Evolutionary conservation across 164 flowering plant species (phyloP).

Genomic region (Umbilicus rupestris): DNA sequence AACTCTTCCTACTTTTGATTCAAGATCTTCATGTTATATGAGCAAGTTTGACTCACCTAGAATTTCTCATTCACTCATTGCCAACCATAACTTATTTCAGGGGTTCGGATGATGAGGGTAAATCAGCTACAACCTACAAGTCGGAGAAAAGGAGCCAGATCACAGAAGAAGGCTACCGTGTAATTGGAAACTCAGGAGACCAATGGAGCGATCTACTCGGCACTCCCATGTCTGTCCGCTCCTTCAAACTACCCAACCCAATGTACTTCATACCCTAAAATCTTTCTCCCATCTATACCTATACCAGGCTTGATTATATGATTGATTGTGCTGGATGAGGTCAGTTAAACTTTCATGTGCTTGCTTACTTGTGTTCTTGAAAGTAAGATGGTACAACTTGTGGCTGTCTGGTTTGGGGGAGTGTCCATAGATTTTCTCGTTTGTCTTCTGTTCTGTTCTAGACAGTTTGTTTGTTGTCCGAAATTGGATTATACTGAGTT

Average conservation of each 20-base stretch:
- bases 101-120: constrained; percentile 38
- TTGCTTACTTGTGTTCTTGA: not conserved
- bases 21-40: not conserved
- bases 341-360: not conserved
- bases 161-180: constrained; percentile 55
- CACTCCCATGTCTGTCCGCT: not conserved
- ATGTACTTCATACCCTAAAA: constrained; percentile 6
- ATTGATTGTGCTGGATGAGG: not conserved
- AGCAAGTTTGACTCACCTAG: too few species aligned
- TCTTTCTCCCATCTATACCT: not conserved
- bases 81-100: too few species aligned
- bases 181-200: constrained; percentile 80
- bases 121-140: constrained; percentile 51
- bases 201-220: constrained; percentile 70
- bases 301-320: not conserved
- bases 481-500: too few species aligned
- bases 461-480: too few species aligned
- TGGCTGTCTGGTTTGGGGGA: not conserved
- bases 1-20: not conserved
- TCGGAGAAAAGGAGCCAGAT: constrained; percentile 74
- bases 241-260: constrained; percentile 6
- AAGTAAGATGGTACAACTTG: not conserved
- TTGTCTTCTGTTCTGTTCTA: too few species aligned
- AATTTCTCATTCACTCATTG: too few species aligned
- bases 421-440: too few species aligned